phyloP scores from a whole-genome alignment of 495 filamentous ascomycete species.

The Daldinia vernicosa region DNA sequence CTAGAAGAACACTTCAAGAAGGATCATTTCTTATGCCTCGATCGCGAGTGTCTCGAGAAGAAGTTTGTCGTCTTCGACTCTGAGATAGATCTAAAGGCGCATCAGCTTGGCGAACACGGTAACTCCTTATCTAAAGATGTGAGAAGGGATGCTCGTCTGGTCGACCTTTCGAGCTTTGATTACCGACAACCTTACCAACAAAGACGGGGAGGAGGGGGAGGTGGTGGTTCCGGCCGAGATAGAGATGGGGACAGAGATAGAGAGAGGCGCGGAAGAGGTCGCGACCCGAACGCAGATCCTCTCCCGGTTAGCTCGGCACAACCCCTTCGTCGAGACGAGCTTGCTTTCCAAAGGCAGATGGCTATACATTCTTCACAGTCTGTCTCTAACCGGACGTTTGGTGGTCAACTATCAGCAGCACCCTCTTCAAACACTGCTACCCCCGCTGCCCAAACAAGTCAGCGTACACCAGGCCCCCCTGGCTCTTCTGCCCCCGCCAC shows the following conservation, averaged over 20 bases:
- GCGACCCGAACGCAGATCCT: conserved; percentile 76
- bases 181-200: conserved; percentile 75
- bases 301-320: conserved; percentile 81
- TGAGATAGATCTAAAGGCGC: conserved; percentile 90
- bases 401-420: conserved; percentile 72
- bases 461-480: conserved; percentile 8
- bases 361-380: conserved; percentile 89
- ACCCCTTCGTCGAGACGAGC: conserved; percentile 82
- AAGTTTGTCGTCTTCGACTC: conserved; percentile 98
- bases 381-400: conserved; percentile 78
- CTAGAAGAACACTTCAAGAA: conserved; percentile 85
- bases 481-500: conserved; percentile 25
- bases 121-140: conserved; percentile 83
- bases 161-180: conserved; percentile 88
- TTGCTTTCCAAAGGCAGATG: conserved; percentile 92
- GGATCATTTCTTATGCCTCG: conserved; percentile 86
- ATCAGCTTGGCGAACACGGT: conserved; percentile 80
- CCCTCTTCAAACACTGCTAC: conserved; percentile 38
- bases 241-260: conserved; percentile 52
- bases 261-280: conserved; percentile 60
- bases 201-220: conserved; percentile 65
- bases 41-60: conserved; percentile 91
- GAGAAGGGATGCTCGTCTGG: conserved; percentile 80
- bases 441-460: conserved; percentile 22
- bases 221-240: conserved; percentile 53